A percentile compares a stretch with the other conserved stretches of the same genome.
phyloP scores from a whole-genome alignment of 2,329 filamentous ascomycete species.

The Alternaria conjuncta region DNA sequence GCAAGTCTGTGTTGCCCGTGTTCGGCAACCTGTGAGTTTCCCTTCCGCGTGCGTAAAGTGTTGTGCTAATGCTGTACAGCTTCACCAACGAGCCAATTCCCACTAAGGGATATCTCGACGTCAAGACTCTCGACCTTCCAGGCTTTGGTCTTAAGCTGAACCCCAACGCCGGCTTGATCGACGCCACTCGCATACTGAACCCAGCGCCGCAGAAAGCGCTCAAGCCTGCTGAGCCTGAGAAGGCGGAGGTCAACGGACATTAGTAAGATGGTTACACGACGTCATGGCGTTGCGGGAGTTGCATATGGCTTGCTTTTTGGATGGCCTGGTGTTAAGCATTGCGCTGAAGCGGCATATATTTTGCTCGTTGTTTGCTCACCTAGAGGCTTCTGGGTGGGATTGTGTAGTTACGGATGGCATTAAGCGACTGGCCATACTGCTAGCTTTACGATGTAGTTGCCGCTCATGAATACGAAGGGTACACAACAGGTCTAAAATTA shows the following conservation, averaged over 20 bases:
- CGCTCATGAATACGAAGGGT: conserved; percentile 4
- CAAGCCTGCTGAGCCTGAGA: conserved; percentile 34
- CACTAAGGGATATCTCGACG: conserved; percentile 78
- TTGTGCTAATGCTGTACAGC: not conserved
- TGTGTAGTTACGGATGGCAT: not conserved
- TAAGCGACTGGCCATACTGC: not conserved
- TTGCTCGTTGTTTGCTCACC: not conserved
- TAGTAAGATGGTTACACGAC: conserved; percentile 12
- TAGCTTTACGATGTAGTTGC: not conserved
- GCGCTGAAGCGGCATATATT: conserved; percentile 1
- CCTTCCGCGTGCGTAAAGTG: not conserved
- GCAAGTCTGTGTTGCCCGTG: conserved; percentile 86
- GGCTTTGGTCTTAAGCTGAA: conserved; percentile 91
- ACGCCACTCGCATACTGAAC: conserved; percentile 74
- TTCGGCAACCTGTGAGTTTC: conserved; percentile 93
- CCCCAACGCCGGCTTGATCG: conserved; percentile 78
- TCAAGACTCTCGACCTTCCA: conserved; percentile 82
- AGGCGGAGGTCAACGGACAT: conserved; percentile 27
- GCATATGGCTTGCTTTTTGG: conserved; percentile 6
- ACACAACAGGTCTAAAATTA: conserved; percentile 33
- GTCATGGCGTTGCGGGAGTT: conserved; percentile 14
- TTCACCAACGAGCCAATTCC: conserved; percentile 17
- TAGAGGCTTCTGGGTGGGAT: not conserved
- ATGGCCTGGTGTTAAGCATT: conserved; percentile 12
- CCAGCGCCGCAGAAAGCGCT: conserved; percentile 62